Evolutionary conservation across 2,329 filamentous ascomycete species (phyloP).

Genomic region (Hymenoscyphus albidus): DNA sequence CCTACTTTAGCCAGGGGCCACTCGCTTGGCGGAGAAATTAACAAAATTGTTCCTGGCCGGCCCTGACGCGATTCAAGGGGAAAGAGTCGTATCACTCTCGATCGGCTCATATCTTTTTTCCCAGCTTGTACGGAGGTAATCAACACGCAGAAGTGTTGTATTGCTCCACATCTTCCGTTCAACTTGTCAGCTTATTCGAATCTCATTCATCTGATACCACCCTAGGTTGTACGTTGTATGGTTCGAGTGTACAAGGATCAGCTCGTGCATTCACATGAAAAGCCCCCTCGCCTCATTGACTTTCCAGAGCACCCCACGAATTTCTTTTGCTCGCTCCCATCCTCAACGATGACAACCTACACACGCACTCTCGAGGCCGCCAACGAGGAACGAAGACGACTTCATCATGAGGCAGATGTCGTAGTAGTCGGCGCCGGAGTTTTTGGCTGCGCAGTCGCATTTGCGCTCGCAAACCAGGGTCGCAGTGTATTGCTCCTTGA

Average conservation of each 20-base stretch:
- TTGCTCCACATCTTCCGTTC: slow-evolving; percentile 10
- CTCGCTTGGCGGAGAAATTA: neutral
- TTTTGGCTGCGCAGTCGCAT: slow-evolving; percentile 82
- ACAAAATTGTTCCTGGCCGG: neutral
- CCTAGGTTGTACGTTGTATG: too few relatives aligned
- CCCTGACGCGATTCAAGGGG: slow-evolving; percentile 10
- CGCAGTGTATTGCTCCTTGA: slow-evolving; percentile 89
- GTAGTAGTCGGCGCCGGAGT: slow-evolving; percentile 91
- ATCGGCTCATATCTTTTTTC: slow-evolving; percentile 14
- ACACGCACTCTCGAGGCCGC: slow-evolving; percentile 12
- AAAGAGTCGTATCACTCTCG: slow-evolving; percentile 17
- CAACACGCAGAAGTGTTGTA: neutral
- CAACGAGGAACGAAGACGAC: slow-evolving; percentile 44
- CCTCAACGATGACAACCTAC: slow-evolving; percentile 18
- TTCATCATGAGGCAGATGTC: slow-evolving; percentile 69
- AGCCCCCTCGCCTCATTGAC: slow-evolving; percentile 3
- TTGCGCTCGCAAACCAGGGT: slow-evolving; percentile 80
- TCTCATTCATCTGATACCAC: neutral
- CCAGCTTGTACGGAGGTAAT: too few relatives aligned
- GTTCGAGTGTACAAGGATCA: slow-evolving; percentile 4
- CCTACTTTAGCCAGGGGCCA: neutral
- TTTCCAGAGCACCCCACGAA: neutral
- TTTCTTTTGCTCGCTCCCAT: neutral
- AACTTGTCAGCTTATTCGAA: neutral
- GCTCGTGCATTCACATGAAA: slow-evolving; percentile 10